Conservation (phyloP, 306 rosid genomes). For the Vigna reflexopilosa region DNA sequence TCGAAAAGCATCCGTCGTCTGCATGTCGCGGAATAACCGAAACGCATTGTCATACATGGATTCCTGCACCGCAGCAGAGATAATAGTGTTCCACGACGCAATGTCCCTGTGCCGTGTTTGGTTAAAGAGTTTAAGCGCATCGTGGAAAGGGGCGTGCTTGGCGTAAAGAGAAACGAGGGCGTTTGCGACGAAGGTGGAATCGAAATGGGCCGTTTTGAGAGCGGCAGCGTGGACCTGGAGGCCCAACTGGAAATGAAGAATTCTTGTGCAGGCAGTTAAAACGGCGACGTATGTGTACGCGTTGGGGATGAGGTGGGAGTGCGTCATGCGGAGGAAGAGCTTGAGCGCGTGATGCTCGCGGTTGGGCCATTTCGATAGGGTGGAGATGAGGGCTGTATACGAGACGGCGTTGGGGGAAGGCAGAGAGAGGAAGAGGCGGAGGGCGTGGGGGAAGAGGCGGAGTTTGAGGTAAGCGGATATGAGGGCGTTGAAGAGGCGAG, state of each 20-base stretch:
- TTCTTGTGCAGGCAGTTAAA: constrained; percentile 69
- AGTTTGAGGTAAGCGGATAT: constrained; percentile 65
- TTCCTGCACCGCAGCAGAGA: constrained; percentile 59
- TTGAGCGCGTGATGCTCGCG: constrained; percentile 61
- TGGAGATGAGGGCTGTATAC: constrained; percentile 72
- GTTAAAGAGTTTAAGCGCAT: constrained; percentile 59
- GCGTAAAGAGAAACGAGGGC: constrained; percentile 71
- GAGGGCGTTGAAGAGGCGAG: constrained; percentile 57
- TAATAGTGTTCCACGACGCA: constrained; percentile 76
- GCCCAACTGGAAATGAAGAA: constrained; percentile 55
- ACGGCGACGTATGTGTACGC: constrained; percentile 76
- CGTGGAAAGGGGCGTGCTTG: constrained; percentile 53
- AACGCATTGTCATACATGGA: constrained; percentile 55
- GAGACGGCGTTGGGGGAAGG: constrained; percentile 65
- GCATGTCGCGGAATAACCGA: constrained; percentile 60
- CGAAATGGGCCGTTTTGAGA: constrained; percentile 58
- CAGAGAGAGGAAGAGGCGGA: constrained; percentile 56
- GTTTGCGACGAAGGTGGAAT: constrained; percentile 66
- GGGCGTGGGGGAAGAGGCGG: constrained; percentile 63
- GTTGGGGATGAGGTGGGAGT: constrained; percentile 65
- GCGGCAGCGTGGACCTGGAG: constrained; percentile 69
- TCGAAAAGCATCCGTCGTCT: constrained; percentile 42
- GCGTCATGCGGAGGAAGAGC: constrained; percentile 70
- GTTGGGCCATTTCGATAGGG: constrained; percentile 62
- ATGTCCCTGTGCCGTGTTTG: constrained; percentile 64